Conservation (phyloP, 176 grass and related monocot species). For the Panicum miliaceum region DNA sequence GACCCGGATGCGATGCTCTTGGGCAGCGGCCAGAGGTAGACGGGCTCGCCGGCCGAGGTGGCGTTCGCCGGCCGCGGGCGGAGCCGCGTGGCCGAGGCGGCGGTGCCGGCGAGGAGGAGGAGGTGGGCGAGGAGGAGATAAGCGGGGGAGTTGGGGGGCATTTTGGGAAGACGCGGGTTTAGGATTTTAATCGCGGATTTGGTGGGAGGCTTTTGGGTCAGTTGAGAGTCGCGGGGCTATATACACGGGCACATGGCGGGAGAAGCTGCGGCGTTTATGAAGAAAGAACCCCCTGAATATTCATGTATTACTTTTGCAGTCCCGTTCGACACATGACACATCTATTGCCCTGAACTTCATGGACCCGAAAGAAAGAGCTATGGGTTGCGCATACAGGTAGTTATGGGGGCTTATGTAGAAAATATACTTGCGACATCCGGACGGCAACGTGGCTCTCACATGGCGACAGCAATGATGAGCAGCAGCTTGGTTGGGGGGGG, state of each 20-base stretch:
- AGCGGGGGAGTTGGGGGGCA: constrained; percentile 47
- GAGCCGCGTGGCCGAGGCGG: constrained; percentile 36
- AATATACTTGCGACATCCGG: background rate
- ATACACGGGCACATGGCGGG: constrained; percentile 14
- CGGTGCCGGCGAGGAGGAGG: constrained; percentile 44
- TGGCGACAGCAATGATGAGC: background rate
- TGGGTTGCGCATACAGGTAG: background rate
- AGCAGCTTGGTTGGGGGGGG: no score
- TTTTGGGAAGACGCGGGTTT: constrained; percentile 5
- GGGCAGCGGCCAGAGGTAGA: constrained; percentile 91
- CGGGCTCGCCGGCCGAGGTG: constrained; percentile 22
- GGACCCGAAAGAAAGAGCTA: background rate
- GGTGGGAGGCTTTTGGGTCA: background rate
- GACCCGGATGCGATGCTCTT: constrained; percentile 55
- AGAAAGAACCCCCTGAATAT: background rate
- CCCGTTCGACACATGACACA: background rate
- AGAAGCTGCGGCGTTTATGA: background rate
- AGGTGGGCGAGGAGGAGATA: constrained; percentile 25
- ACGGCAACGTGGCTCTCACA: constrained; percentile 4
- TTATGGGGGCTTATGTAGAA: background rate
- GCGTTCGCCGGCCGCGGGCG: constrained; percentile 32
- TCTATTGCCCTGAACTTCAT: background rate
- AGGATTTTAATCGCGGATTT: constrained; percentile 2
- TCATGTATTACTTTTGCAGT: background rate
- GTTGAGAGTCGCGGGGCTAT: background rate